A percentile compares a stretch with the other conserved stretches of the same genome.
phyloP scores from a whole-genome alignment of 768 basidiomycete species.

The Royoungia palumana region DNA sequence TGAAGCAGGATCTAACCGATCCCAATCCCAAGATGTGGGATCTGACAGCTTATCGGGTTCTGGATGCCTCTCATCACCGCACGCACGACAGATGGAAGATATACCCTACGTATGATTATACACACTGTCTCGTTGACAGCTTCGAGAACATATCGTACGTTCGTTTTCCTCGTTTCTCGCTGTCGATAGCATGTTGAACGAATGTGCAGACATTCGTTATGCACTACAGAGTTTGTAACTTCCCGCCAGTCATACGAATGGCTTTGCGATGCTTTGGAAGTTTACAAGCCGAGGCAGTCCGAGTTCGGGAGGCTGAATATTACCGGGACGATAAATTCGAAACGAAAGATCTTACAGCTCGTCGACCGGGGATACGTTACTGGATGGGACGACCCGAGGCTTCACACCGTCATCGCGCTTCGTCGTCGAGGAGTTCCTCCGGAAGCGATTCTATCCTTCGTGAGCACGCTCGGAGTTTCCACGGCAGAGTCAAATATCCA shows the following conservation, averaged over 20 bases:
- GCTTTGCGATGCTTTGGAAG: slow-evolving; percentile 96
- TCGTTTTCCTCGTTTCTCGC: neutral
- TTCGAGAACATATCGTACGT: slow-evolving; percentile 98
- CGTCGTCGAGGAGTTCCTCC: slow-evolving; percentile 96
- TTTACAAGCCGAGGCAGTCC: slow-evolving; percentile 96
- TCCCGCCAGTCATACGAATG: slow-evolving; percentile 98
- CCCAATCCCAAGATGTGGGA: slow-evolving; percentile 99
- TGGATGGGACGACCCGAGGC: slow-evolving; percentile 97
- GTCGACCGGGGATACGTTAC: slow-evolving; percentile 81
- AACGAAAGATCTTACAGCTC: slow-evolving; percentile 88
- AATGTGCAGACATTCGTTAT: slow-evolving; percentile 80
- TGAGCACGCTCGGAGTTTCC: slow-evolving; percentile 92
- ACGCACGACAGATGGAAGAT: slow-evolving; percentile 94
- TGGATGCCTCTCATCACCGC: slow-evolving; percentile 88
- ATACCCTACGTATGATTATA: slow-evolving; percentile 98
- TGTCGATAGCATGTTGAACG: neutral
- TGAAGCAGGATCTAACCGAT: slow-evolving; percentile 94
- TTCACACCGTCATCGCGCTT: slow-evolving; percentile 95
- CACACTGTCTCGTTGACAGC: slow-evolving; percentile 96
- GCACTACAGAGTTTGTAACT: slow-evolving; percentile 92
- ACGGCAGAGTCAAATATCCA: slow-evolving; percentile 81
- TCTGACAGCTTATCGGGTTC: slow-evolving; percentile 90
- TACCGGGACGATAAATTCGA: slow-evolving; percentile 94
- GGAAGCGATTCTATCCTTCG: slow-evolving; percentile 90
- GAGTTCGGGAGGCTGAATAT: slow-evolving; percentile 93